Conservation (phyloP, 208 protist species). For the Trichomonas gallinae region DNA sequence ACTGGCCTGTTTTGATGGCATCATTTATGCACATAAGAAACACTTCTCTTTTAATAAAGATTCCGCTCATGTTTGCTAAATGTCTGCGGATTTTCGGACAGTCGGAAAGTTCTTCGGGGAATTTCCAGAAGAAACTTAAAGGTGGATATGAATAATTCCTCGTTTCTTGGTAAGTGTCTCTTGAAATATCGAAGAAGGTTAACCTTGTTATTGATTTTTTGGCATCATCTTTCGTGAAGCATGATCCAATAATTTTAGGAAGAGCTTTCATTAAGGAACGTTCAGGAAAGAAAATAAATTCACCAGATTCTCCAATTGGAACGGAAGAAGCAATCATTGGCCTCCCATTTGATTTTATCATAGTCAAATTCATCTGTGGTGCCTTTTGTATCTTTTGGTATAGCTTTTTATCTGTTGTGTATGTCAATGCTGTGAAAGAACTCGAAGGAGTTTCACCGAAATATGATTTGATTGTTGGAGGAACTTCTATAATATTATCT, state of each 20-base stretch:
- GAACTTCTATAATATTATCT: not conserved
- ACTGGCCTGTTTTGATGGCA: not conserved
- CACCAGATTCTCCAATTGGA: not conserved
- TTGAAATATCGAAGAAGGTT: not conserved
- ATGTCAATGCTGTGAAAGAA: not conserved
- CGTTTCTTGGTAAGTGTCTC: not conserved
- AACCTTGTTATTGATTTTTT: not conserved
- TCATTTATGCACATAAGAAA: not conserved
- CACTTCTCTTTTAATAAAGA: not conserved
- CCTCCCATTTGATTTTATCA: not conserved
- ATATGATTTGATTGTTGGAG: not conserved
- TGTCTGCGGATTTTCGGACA: not conserved
- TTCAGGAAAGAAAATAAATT: not conserved
- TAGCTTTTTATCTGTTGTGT: not conserved
- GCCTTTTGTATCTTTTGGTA: not conserved
- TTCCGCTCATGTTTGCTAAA: not conserved
- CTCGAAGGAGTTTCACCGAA: not conserved
- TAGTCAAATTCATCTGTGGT: not conserved
- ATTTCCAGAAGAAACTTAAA: not conserved
- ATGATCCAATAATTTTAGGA: not conserved
- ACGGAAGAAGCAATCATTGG: not conserved
- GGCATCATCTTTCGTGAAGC: not conserved
- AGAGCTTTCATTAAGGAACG: not conserved
- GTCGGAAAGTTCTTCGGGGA: not conserved
- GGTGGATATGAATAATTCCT: not conserved